phyloP scores from a whole-genome alignment of 2,329 filamentous ascomycete genomes.

The Claviceps purpurea region DNA sequence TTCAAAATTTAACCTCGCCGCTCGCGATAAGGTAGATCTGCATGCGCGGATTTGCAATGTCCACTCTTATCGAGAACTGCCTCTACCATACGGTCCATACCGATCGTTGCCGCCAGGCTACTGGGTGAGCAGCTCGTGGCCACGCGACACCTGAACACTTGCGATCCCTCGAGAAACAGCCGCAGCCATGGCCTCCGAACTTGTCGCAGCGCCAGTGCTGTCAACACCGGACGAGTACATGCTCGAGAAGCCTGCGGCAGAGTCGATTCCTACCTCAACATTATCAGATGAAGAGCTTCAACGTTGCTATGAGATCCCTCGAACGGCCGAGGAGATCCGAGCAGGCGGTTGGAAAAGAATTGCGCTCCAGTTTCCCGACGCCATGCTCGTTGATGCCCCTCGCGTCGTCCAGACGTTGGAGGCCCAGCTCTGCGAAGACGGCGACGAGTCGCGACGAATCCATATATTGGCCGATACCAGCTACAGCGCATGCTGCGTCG shows the following conservation, averaged over 20 bases:
- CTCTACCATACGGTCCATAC: neutral
- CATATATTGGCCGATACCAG: constrained; percentile 92
- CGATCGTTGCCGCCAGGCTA: neutral
- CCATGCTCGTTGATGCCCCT: constrained; percentile 78
- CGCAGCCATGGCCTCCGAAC: constrained; percentile 29
- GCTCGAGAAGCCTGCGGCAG: constrained; percentile 37
- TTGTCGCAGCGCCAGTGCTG: constrained; percentile 43
- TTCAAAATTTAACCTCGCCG: neutral
- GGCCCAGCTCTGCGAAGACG: constrained; percentile 12
- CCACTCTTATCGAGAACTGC: neutral
- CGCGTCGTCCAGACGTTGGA: constrained; percentile 52
- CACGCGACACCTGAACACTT: neutral
- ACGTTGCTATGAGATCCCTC: constrained; percentile 70
- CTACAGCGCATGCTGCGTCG: constrained; percentile 92
- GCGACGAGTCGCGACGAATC: constrained; percentile 27
- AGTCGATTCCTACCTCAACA: constrained; percentile 18
- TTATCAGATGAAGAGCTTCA: constrained; percentile 54
- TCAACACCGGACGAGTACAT: constrained; percentile 50
- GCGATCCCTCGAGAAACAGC: neutral
- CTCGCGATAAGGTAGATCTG: neutral
- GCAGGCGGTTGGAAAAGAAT: constrained; percentile 59
- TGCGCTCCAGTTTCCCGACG: constrained; percentile 90
- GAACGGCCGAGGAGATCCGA: constrained; percentile 66
- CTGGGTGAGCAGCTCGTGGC: neutral
- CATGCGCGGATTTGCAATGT: neutral